phyloP scores from a whole-genome alignment of 331 rosid genomes.

The Quercus lobata region DNA sequence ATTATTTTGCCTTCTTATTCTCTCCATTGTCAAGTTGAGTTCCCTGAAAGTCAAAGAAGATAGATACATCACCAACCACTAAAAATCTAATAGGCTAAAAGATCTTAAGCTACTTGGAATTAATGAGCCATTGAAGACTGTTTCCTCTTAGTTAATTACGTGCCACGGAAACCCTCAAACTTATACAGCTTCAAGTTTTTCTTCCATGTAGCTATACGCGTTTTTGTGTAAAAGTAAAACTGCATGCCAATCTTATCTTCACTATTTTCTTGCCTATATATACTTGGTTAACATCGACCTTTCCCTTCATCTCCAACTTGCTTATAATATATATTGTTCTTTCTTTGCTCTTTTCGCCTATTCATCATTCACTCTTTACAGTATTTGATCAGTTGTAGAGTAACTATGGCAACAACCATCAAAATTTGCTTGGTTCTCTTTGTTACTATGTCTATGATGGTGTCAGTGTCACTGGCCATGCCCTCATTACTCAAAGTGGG shows the following conservation, averaged over 20 bases:
- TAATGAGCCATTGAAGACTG: neutral
- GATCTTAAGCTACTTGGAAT: neutral
- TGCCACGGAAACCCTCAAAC: neutral
- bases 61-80: too few species aligned
- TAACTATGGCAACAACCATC: too few species aligned
- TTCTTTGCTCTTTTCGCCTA: too few species aligned
- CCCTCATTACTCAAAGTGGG: neutral
- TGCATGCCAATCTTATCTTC: neutral
- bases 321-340: too few species aligned
- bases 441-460: neutral
- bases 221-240: neutral
- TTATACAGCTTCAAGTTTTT: neutral
- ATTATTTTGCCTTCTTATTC: too few species aligned
- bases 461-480: slow-evolving; percentile 8
- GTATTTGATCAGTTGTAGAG: too few species aligned
- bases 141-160: neutral
- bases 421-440: neutral
- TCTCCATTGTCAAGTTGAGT: too few species aligned
- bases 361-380: too few species aligned
- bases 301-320: too few species aligned
- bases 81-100: too few species aligned
- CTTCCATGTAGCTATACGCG: neutral
- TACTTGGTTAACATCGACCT: too few species aligned
- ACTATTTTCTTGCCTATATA: slow-evolving; percentile 23
- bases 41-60: too few species aligned